Conservation (phyloP, 768 basidiomycete species). For the Phylloporus rhodoxanthus region DNA sequence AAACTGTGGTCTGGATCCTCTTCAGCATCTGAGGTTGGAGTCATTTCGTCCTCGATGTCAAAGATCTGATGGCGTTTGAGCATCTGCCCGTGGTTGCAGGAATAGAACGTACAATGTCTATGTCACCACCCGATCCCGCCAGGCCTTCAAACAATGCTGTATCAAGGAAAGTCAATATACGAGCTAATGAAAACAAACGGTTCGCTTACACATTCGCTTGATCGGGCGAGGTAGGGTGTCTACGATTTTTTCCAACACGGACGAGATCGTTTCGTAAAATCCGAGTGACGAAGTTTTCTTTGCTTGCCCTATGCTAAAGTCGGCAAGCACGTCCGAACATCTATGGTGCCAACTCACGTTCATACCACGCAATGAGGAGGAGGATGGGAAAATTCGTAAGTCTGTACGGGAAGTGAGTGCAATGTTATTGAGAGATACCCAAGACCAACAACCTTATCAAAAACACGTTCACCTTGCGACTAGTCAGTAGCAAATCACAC, state of each 20-base stretch:
- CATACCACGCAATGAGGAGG: slow-evolving; percentile 75
- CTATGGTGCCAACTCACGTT: slow-evolving; percentile 39
- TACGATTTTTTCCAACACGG: slow-evolving; percentile 60
- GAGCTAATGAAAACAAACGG: not conserved
- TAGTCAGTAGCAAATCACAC: slow-evolving; percentile 13
- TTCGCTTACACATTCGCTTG: slow-evolving; percentile 63
- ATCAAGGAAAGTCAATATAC: not conserved
- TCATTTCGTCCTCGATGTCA: slow-evolving; percentile 62
- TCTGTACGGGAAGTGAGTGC: slow-evolving; percentile 31
- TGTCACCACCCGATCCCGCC: slow-evolving; percentile 65
- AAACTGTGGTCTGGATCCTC: slow-evolving; percentile 2
- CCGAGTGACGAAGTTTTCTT: slow-evolving; percentile 58
- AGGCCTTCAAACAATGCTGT: slow-evolving; percentile 79
- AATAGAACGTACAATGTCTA: slow-evolving; percentile 53
- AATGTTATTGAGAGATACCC: not conserved
- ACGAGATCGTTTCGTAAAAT: slow-evolving; percentile 68
- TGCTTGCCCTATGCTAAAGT: slow-evolving; percentile 42
- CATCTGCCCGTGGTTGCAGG: not conserved
- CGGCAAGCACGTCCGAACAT: not conserved
- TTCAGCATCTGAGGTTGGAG: slow-evolving; percentile 4
- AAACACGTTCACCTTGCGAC: slow-evolving; percentile 71
- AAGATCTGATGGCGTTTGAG: slow-evolving; percentile 50
- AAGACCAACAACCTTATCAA: slow-evolving; percentile 58
- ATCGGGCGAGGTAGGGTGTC: slow-evolving; percentile 74
- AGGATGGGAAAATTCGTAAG: slow-evolving; percentile 82